Conservation (phyloP, 2,329 filamentous ascomycete genomes). For the Periconia digitata region DNA sequence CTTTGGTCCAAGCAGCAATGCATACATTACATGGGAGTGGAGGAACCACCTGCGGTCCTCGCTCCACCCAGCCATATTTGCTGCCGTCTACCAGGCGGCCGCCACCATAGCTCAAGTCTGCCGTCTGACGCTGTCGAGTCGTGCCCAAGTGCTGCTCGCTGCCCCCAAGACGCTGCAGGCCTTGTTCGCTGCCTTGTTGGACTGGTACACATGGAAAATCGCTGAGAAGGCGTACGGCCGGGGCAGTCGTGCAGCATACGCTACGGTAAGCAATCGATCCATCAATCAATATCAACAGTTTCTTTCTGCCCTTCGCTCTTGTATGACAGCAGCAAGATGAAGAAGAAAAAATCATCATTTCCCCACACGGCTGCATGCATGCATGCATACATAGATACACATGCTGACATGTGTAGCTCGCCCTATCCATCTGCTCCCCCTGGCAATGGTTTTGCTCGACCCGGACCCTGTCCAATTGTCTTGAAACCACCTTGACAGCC, state of each 20-base stretch:
- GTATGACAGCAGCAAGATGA: background rate
- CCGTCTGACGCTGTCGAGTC: constrained; percentile 56
- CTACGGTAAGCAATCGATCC: constrained; percentile 61
- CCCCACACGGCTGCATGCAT: no score
- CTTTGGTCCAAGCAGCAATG: constrained; percentile 74
- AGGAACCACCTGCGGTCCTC: constrained; percentile 82
- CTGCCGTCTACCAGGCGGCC: constrained; percentile 67
- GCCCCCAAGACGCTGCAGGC: constrained; percentile 78
- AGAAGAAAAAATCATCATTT: no score
- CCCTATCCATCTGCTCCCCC: constrained; percentile 72
- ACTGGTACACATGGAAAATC: constrained; percentile 87
- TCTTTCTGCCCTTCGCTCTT: background rate
- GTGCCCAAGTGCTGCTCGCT: constrained; percentile 68
- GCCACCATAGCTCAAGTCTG: constrained; percentile 60
- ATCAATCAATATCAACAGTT: background rate
- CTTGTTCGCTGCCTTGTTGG: constrained; percentile 72
- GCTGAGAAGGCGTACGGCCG: constrained; percentile 72
- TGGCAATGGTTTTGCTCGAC: constrained; percentile 98
- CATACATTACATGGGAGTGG: constrained; percentile 99
- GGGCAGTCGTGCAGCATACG: constrained; percentile 64
- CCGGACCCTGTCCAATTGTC: constrained; percentile 88
- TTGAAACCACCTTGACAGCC: constrained; percentile 86
- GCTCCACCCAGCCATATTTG: constrained; percentile 86
- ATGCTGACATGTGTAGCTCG: constrained; percentile 54
- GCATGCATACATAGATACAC: background rate